Base-by-base conservation (phyloP, 305 asterid species). In the Withania somnifera region DNA sequence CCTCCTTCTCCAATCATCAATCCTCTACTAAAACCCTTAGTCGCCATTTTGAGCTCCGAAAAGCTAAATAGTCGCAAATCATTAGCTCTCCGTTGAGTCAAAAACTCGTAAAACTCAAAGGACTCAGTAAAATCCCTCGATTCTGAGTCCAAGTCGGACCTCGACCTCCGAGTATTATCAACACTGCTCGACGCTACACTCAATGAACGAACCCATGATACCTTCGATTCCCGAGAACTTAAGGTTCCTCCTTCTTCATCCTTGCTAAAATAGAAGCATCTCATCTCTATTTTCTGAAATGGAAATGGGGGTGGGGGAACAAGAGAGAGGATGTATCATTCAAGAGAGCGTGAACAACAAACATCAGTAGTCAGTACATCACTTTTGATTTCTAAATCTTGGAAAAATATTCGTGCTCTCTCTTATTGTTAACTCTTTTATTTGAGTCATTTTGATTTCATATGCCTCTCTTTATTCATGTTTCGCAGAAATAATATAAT, bases 1-100 rank as follows among this genome's bases (percentile, higher is more conserved):
- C 98, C 98, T 56, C 98, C 98, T 82, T 95, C 98, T 5, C 98
- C 98, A 73, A 95, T 90, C 89, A 91, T 24, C 60, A 92, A 90
- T 11, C 86, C 71, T 69, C 98, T 89, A 79, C 88, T 90, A 86
- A 95, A 95, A 60, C 97, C 93, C 9, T 90, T 85, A 3, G 98
- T 93, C 3, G 94, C 96, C 11, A 88, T 85, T 86, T 93, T 94
- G 36, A 95, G 91, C 85, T 95, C 98, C 1, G 89, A 68, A 80
- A 90, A 93, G 24, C 88, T 84, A 84, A 95, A 95, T 0, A 91
- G 92, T 0, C 95, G 86, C 61, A 93, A 89, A 88, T 94, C 92
- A 86, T 94, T 92, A 57, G 90, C 90, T 81, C 94, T 88, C 6
- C 93, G 86, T 87, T 89, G 94, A 45, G 85, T 82, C 84, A 92